phyloP scores from a whole-genome alignment of 805 yeast species.

The Saturnispora galanensis region DNA sequence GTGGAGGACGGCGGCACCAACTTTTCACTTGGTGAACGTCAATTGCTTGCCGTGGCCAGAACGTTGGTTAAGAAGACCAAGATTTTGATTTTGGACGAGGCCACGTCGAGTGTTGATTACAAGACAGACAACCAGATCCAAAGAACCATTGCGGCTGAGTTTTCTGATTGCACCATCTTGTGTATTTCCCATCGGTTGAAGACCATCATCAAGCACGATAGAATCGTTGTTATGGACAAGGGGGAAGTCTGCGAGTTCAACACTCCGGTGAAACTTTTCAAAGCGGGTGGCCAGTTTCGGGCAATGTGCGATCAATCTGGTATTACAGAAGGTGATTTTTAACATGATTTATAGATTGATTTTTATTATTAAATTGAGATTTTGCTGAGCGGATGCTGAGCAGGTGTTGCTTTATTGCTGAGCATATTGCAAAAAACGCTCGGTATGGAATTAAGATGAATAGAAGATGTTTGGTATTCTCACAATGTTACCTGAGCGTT shows the following conservation, averaged over 20 bases:
- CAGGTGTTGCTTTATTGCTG: no score
- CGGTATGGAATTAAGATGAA: no score
- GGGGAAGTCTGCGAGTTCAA: slow-evolving; percentile 49
- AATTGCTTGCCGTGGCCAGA: slow-evolving; percentile 70
- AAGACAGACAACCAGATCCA: slow-evolving; percentile 79
- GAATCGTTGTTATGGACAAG: slow-evolving; percentile 47
- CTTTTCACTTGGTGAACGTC: slow-evolving; percentile 69
- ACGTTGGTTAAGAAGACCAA: slow-evolving; percentile 68
- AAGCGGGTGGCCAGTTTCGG: slow-evolving; percentile 35
- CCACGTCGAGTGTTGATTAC: slow-evolving; percentile 71
- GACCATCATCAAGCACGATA: slow-evolving; percentile 51
- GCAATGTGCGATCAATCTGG: slow-evolving; percentile 42
- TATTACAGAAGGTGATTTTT: slow-evolving; percentile 33
- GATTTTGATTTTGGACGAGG: slow-evolving; percentile 77
- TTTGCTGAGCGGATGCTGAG: no score
- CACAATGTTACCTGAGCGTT: no score
- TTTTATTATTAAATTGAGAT: no score
- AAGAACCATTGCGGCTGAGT: slow-evolving; percentile 58
- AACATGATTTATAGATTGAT: background rate
- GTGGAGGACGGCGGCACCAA: slow-evolving; percentile 65
- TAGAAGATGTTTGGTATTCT: no score
- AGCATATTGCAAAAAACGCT: no score
- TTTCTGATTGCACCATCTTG: slow-evolving; percentile 59
- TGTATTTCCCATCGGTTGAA: slow-evolving; percentile 82
- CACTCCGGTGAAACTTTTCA: slow-evolving; percentile 39